Percentiles rank a stretch among this genome's conserved stretches.
These are phyloP conservation scores for Phytopythium cucurbitacearum DNA, from an alignment of 352 stramenopile species.

Conservation along the genomic window DNA sequence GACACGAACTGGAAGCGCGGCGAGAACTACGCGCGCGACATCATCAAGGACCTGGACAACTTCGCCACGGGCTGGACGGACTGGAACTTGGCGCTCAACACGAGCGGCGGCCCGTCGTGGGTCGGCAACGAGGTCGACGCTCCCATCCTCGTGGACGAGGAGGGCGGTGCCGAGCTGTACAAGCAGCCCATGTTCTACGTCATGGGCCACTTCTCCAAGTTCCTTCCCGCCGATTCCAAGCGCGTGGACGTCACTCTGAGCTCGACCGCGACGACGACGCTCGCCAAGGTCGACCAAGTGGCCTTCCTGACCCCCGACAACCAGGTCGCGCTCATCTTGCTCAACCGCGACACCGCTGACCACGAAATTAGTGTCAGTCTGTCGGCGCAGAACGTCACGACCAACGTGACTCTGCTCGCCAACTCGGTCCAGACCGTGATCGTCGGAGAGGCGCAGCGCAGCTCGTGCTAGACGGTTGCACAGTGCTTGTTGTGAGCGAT, in stretches of 20 bases:
- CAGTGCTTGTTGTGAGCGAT: no score
- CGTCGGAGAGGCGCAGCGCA: slow-evolving; percentile 19
- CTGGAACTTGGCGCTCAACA: slow-evolving; percentile 87
- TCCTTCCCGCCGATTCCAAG: slow-evolving; percentile 44
- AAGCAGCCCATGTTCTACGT: slow-evolving; percentile 84
- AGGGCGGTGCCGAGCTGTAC: slow-evolving; percentile 57
- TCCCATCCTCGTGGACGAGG: slow-evolving; percentile 66
- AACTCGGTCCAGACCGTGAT: slow-evolving; percentile 51
- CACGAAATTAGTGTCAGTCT: slow-evolving; percentile 34
- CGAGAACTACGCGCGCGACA: slow-evolving; percentile 81
- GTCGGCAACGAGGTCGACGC: slow-evolving; percentile 60
- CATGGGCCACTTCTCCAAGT: slow-evolving; percentile 73
- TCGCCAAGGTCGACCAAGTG: slow-evolving; percentile 38
- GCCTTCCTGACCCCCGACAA: slow-evolving; percentile 45
- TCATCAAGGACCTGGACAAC: slow-evolving; percentile 83
- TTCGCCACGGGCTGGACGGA: slow-evolving; percentile 79
- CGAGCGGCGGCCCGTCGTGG: slow-evolving; percentile 70
- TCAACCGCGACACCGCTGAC: slow-evolving; percentile 39
- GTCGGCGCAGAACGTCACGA: slow-evolving; percentile 25
- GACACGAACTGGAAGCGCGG: slow-evolving; percentile 55
- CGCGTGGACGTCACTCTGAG: slow-evolving; percentile 32
- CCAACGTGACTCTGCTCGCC: slow-evolving; percentile 30
- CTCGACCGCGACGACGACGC: slow-evolving; percentile 17
- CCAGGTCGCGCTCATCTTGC: slow-evolving; percentile 43
- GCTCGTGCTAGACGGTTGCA: slow-evolving; percentile 1